These are phyloP conservation scores for Metschnikowia cerradonensis DNA, from an alignment of 805 yeast species.

Conservation along the genomic window DNA sequence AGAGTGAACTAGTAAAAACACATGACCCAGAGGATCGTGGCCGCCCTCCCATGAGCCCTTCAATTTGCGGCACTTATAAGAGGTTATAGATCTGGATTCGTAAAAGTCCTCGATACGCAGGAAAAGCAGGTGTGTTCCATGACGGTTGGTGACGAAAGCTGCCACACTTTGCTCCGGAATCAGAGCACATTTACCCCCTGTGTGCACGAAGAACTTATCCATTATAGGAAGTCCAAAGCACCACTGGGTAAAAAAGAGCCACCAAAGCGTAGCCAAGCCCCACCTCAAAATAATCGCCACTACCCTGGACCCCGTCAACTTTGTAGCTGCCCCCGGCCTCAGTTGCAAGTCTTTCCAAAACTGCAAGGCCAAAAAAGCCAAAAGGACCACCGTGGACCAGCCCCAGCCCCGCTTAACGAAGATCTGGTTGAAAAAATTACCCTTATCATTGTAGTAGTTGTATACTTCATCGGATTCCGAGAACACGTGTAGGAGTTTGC, in stretches of 20 bases:
- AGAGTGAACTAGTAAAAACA: slow-evolving; percentile 69
- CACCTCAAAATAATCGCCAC: slow-evolving; percentile 34
- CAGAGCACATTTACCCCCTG: slow-evolving; percentile 77
- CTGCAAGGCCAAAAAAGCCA: slow-evolving; percentile 24
- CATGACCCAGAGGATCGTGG: slow-evolving; percentile 95
- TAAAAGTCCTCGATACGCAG: slow-evolving; percentile 8
- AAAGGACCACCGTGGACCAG: slow-evolving; percentile 58
- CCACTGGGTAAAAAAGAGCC: slow-evolving; percentile 88
- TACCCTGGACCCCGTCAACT: slow-evolving; percentile 17
- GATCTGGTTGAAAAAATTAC: slow-evolving; percentile 61
- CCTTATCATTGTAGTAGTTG: slow-evolving; percentile 56
- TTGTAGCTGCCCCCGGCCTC: background rate
- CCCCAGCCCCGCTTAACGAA: slow-evolving; percentile 92
- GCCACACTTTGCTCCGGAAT: slow-evolving; percentile 13
- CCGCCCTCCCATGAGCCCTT: slow-evolving; percentile 78
- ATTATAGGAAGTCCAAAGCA: slow-evolving; percentile 78
- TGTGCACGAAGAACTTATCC: slow-evolving; percentile 74
- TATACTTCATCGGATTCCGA: slow-evolving; percentile 45
- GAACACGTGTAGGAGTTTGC: slow-evolving; percentile 45
- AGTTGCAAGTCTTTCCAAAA: background rate
- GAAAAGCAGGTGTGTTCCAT: slow-evolving; percentile 5
- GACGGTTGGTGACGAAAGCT: slow-evolving; percentile 1
- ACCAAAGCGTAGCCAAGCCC: slow-evolving; percentile 62
- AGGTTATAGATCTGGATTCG: slow-evolving; percentile 24
- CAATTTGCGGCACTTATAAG: slow-evolving; percentile 35